A percentile compares a stretch with the other conserved stretches of the same genome.
Evolutionary conservation across 768 basidiomycete species (phyloP).

Genomic region (Lactifluus rugatus): DNA sequence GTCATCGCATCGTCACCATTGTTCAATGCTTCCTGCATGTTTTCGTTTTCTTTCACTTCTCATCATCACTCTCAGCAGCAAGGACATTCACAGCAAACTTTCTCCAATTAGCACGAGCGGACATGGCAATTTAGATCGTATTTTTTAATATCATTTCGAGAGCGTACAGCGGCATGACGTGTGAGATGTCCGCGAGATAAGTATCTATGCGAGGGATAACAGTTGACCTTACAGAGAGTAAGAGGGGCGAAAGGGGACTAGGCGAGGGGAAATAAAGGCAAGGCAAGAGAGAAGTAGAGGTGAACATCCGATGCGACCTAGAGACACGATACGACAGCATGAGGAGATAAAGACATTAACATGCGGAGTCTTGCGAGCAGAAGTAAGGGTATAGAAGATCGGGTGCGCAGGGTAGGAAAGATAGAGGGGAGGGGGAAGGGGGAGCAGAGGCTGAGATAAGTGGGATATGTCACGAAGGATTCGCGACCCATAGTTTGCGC

Average conservation of each 20-base stretch:
- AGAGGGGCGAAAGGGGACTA: not conserved
- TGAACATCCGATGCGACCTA: conserved; percentile 26
- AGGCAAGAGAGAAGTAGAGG: not conserved
- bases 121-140: conserved; percentile 10
- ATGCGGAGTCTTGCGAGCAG: not conserved
- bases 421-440: not conserved
- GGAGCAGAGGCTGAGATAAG: not conserved
- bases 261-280: not conserved
- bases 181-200: conserved; percentile 18
- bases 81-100: not conserved
- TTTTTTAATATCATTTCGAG: conserved; percentile 20
- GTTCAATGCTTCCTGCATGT: no score
- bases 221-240: conserved; percentile 10
- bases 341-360: conserved; percentile 6
- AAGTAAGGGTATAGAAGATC: conserved; percentile 1
- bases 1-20: not conserved
- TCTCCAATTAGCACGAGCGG: conserved; percentile 11
- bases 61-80: not conserved
- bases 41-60: not conserved
- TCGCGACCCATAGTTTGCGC: conserved; percentile 64
- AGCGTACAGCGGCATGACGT: conserved; percentile 21
- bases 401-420: not conserved
- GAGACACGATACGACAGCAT: not conserved
- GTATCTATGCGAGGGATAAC: conserved; percentile 16
- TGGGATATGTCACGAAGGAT: conserved; percentile 37